Conservation (phyloP, 768 basidiomycete species). For the Botryobasidium botryosum region DNA sequence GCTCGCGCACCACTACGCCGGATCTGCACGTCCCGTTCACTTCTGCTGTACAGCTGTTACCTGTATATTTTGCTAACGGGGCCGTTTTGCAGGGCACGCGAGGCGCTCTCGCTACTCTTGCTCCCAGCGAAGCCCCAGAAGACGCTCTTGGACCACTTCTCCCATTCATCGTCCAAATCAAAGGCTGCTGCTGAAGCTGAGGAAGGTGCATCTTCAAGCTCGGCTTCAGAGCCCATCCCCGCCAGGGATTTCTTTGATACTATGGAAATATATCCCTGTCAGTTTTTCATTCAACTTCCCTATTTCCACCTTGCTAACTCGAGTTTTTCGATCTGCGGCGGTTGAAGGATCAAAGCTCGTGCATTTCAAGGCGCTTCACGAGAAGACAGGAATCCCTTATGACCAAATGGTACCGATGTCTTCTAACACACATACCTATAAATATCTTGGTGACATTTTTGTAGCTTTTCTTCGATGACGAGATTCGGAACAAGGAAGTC, state of each 20-base stretch:
- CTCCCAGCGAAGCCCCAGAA: too few relatives aligned
- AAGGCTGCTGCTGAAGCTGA: not conserved
- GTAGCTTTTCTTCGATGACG: constrained; percentile 5
- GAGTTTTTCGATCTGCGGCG: not conserved
- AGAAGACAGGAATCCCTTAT: constrained; percentile 1
- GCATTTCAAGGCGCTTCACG: constrained; percentile 2
- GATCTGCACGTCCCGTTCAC: not conserved
- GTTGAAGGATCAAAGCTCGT: not conserved
- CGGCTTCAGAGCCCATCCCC: not conserved
- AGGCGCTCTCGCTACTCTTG: not conserved
- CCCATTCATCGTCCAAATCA: too few relatives aligned
- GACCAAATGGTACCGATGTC: not conserved
- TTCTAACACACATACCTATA: too few relatives aligned
- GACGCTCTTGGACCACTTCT: too few relatives aligned
- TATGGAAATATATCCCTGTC: not conserved
- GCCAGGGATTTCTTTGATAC: not conserved
- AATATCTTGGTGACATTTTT: not conserved
- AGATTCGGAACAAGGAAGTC: constrained; percentile 2
- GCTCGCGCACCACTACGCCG: not conserved
- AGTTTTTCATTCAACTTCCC: not conserved
- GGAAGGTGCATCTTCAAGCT: too few relatives aligned
- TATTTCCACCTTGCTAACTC: not conserved
- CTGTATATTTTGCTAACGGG: too few relatives aligned
- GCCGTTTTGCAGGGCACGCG: not conserved
- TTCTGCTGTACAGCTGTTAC: not conserved